Conservation (phyloP, 2,329 filamentous ascomycete species). For the Aspergillus sp. region DNA sequence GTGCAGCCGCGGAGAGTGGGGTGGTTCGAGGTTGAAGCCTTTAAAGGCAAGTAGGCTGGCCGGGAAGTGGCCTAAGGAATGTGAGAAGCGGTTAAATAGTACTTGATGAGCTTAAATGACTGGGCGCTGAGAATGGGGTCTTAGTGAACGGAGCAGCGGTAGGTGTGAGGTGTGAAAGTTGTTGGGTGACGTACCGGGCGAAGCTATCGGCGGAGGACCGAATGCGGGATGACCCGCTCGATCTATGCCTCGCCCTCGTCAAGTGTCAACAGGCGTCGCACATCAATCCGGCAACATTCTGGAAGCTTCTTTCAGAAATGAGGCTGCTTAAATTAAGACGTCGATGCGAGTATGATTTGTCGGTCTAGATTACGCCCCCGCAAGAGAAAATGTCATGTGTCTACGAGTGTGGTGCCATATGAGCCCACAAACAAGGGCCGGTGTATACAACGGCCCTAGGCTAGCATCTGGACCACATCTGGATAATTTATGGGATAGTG, state of each 20-base stretch:
- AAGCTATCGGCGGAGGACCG: background rate
- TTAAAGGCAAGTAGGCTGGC: background rate
- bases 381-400: background rate
- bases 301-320: background rate
- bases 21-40: background rate
- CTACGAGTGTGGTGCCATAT: background rate
- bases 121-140: background rate
- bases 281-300: background rate
- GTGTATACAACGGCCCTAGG: background rate
- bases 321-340: background rate
- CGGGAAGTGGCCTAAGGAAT: background rate
- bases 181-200: conserved; percentile 11
- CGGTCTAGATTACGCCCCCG: background rate
- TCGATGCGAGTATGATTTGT: background rate
- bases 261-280: background rate
- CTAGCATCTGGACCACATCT: background rate
- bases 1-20: background rate
- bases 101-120: background rate
- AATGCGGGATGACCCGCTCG: conserved; percentile 9
- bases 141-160: background rate
- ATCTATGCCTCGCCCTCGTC: background rate
- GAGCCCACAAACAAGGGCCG: background rate
- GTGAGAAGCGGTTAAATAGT: background rate
- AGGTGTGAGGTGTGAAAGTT: background rate
- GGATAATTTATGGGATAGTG: background rate